Percentiles rank a stretch among this genome's conserved stretches.
These are phyloP conservation scores for Aureobasidium lini DNA, from an alignment of 2,329 filamentous ascomycete species.

Conservation along the genomic window DNA sequence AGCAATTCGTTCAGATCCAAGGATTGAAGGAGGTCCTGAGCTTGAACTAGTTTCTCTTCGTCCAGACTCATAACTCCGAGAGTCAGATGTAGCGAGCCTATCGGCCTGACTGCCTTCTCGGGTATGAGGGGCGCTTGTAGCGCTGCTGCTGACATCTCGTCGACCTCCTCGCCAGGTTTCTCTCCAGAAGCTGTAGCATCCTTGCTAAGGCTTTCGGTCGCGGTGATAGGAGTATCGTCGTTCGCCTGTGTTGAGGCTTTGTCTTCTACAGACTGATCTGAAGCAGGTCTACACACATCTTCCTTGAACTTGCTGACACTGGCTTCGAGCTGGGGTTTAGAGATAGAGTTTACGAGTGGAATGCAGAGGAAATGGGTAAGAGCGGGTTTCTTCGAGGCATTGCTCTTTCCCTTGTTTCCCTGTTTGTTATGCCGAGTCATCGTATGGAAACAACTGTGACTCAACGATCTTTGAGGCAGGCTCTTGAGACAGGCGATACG, in stretches of 20 bases:
- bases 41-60: conserved; percentile 43
- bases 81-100: conserved; percentile 78
- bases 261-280: background rate
- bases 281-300: background rate
- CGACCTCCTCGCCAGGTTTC: background rate
- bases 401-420: conserved; percentile 16
- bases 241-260: background rate
- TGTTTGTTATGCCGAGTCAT: background rate
- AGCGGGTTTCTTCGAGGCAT: conserved; percentile 31
- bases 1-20: conserved; percentile 23
- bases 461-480: background rate
- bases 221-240: background rate
- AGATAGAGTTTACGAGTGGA: conserved; percentile 57
- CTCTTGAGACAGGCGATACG: no score
- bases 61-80: conserved; percentile 76
- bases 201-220: background rate
- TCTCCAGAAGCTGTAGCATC: background rate
- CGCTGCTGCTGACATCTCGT: background rate
- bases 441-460: background rate
- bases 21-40: conserved; percentile 30
- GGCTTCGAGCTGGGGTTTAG: conserved; percentile 56
- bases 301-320: conserved; percentile 11
- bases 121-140: conserved; percentile 44
- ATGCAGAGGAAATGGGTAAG: conserved; percentile 72
- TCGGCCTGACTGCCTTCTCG: conserved; percentile 60